A percentile compares a stretch with the other conserved stretches of the same genome.
phyloP scores from a whole-genome alignment of 169 alveolate genomes.

The Plasmodium yoelii region DNA sequence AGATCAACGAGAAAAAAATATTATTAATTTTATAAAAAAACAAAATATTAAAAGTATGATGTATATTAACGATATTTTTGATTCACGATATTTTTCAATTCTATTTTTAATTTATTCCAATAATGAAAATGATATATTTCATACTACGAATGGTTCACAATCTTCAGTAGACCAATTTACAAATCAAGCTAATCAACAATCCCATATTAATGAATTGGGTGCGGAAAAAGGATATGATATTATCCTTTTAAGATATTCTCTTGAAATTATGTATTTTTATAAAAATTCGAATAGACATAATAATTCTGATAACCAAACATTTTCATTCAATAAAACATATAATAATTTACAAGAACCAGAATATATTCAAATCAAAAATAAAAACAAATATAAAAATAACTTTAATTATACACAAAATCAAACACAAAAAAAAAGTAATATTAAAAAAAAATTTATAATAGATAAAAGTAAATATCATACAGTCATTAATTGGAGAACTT shows the following conservation, averaged over 20 bases:
- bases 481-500: conserved; percentile 46
- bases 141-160: neutral
- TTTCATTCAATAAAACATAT: neutral
- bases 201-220: conserved; percentile 36
- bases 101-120: conserved; percentile 25
- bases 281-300: conserved; percentile 5
- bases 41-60: conserved; percentile 69
- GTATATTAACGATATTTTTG: conserved; percentile 65
- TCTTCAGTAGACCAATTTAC: conserved; percentile 1
- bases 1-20: conserved; percentile 24
- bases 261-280: conserved; percentile 55
- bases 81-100: conserved; percentile 45
- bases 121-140: conserved; percentile 22
- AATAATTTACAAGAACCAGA: neutral
- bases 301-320: conserved; percentile 9
- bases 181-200: conserved; percentile 12
- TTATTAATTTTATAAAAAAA: conserved; percentile 50
- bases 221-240: conserved; percentile 56
- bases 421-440: neutral
- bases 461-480: conserved; percentile 59
- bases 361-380: neutral
- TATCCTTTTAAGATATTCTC: conserved; percentile 59
- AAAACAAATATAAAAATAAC: conserved; percentile 15
- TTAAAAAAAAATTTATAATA: conserved; percentile 19
- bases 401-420: conserved; percentile 4